A percentile compares a stretch with the other conserved stretches of the same genome.
phyloP scores from a whole-genome alignment of 2,329 filamentous ascomycete species.

The Huntiella abstrusa region DNA sequence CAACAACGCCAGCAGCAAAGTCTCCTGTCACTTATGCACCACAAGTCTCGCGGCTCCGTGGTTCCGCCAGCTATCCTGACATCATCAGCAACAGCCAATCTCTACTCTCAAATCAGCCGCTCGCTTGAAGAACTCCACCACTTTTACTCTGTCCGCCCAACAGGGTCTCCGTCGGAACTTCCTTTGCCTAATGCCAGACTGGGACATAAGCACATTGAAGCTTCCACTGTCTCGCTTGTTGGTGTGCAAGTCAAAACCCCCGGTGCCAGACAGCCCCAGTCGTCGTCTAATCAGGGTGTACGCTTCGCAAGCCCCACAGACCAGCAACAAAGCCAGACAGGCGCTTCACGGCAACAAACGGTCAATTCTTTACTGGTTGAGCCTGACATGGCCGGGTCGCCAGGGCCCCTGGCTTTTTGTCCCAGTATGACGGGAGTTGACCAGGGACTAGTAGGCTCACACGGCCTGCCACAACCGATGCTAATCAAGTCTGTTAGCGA shows the following conservation, averaged over 20 bases:
- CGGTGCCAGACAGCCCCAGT: not conserved
- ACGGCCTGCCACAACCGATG: slow-evolving; percentile 1
- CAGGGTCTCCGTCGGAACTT: no score
- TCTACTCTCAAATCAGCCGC: no score
- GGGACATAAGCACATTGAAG: not conserved
- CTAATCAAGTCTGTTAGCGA: slow-evolving; percentile 10
- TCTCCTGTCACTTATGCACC: no score
- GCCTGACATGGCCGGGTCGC: not conserved
- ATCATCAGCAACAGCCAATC: no score
- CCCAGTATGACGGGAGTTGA: not conserved
- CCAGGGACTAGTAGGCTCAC: not conserved
- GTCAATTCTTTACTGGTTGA: no score
- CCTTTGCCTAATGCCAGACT: no score
- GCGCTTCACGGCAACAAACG: not conserved
- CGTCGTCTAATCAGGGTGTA: not conserved
- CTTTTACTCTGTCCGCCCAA: not conserved
- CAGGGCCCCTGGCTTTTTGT: not conserved
- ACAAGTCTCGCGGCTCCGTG: no score
- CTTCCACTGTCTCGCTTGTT: slow-evolving; percentile 4
- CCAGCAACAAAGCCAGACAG: not conserved
- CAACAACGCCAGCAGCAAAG: no score
- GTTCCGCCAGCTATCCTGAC: no score
- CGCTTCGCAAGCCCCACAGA: not conserved
- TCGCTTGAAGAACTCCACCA: not conserved
- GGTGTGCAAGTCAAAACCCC: not conserved